phyloP scores from a whole-genome alignment of 1,139 yeast genomes.

The Saccharomycopsis crataegensis region DNA sequence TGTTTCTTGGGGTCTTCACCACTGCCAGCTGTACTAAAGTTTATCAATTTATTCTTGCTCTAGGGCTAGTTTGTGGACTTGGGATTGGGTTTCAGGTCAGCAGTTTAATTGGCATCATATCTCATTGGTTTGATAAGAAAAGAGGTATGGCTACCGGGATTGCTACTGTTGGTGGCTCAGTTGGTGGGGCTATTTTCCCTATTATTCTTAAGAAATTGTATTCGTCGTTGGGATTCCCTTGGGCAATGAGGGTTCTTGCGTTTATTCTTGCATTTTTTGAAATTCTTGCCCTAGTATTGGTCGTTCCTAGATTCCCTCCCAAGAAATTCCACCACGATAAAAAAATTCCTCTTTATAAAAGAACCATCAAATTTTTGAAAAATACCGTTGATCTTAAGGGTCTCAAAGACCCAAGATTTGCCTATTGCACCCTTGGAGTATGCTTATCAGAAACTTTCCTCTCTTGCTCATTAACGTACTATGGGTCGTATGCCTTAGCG shows the following conservation, averaged over 20 bases:
- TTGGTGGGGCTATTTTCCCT: conserved; percentile 59
- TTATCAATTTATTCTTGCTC: conserved; percentile 49
- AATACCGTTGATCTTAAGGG: conserved; percentile 20
- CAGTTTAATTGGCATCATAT: conserved; percentile 48
- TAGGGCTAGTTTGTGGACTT: conserved; percentile 44
- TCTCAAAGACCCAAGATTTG: conserved; percentile 34
- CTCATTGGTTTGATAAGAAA: conserved; percentile 49
- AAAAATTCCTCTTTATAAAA: not conserved
- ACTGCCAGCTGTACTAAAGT: conserved; percentile 42
- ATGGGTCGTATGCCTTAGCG: conserved; percentile 47
- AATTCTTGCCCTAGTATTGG: conserved; percentile 33
- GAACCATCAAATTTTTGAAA: conserved; percentile 2
- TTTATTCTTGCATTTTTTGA: conserved; percentile 40
- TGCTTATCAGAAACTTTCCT: conserved; percentile 51
- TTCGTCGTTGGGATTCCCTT: conserved; percentile 44
- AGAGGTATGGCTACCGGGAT: conserved; percentile 51
- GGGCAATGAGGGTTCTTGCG: conserved; percentile 56
- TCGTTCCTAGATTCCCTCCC: conserved; percentile 39
- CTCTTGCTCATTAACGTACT: conserved; percentile 44
- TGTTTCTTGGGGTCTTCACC: conserved; percentile 42
- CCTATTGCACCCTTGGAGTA: conserved; percentile 35
- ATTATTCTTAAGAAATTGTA: conserved; percentile 48
- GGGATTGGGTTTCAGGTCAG: conserved; percentile 52
- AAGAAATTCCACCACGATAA: not conserved
- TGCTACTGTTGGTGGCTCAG: conserved; percentile 56